phyloP scores from a whole-genome alignment of 495 filamentous ascomycete species.

The Hypoxylon cercidicola region DNA sequence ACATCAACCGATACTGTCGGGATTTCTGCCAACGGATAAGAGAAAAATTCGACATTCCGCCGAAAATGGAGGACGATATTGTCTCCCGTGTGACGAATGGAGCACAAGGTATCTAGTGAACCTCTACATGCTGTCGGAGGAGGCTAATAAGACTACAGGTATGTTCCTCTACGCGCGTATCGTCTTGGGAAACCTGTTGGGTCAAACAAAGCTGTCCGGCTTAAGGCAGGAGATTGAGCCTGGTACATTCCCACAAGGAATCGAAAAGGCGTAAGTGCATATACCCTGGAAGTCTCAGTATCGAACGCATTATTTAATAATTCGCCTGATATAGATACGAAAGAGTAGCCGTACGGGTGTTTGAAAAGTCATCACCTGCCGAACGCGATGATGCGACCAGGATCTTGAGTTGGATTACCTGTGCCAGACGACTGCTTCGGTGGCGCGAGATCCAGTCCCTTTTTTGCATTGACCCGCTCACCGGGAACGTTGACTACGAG shows the following conservation, averaged over 20 bases:
- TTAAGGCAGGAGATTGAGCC: neutral
- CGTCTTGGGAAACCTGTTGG: slow-evolving; percentile 16
- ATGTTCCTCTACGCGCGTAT: slow-evolving; percentile 29
- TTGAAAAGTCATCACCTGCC: neutral
- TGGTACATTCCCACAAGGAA: slow-evolving; percentile 5
- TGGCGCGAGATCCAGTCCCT: slow-evolving; percentile 26
- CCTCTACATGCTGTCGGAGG: neutral
- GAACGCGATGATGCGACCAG: slow-evolving; percentile 16
- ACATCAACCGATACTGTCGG: slow-evolving; percentile 14
- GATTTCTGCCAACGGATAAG: neutral
- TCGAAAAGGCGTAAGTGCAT: slow-evolving; percentile 6
- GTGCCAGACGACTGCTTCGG: slow-evolving; percentile 15
- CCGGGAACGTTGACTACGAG: slow-evolving; percentile 10
- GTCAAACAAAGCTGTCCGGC: neutral
- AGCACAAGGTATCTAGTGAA: slow-evolving; percentile 13
- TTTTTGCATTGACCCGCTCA: slow-evolving; percentile 25
- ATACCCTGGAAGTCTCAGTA: neutral
- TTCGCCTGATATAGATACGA: slow-evolving; percentile 10
- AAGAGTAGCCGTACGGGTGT: slow-evolving; percentile 13
- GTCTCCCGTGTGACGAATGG: slow-evolving; percentile 3
- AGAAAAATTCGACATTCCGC: slow-evolving; percentile 12
- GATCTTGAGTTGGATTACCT: slow-evolving; percentile 19
- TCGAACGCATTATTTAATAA: neutral
- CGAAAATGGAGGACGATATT: neutral
- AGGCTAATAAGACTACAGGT: slow-evolving; percentile 1